These are phyloP conservation scores for Smallanthus sonchifolius DNA, from an alignment of 129 eudicot species.

Conservation along the genomic window DNA sequence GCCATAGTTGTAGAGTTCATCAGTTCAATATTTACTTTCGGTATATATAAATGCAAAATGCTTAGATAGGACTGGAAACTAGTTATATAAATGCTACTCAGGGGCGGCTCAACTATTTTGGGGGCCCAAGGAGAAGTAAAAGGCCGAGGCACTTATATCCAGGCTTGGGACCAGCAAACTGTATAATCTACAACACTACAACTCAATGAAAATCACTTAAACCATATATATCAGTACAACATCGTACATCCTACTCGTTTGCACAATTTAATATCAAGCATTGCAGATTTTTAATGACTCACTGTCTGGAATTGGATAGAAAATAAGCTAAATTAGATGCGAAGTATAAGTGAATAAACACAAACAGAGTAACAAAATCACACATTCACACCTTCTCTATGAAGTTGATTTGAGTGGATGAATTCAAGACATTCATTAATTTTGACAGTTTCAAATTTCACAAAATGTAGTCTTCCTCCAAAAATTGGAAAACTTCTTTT, in stretches of 20 bases:
- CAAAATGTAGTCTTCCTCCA: slow-evolving; percentile 97
- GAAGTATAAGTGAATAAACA: neutral
- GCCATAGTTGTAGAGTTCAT: neutral
- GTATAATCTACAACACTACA: too few relatives aligned
- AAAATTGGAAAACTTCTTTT: slow-evolving; percentile 77
- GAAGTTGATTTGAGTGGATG: slow-evolving; percentile 88
- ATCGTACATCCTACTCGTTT: too few relatives aligned
- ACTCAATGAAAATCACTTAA: too few relatives aligned
- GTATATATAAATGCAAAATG: neutral
- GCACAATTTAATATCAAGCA: too few relatives aligned
- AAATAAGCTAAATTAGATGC: neutral
- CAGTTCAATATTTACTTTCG: neutral
- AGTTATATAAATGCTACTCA: too few relatives aligned
- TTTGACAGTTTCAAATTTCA: slow-evolving; percentile 84
- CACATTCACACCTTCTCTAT: slow-evolving; percentile 66
- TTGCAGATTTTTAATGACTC: neutral
- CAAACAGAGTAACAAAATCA: slow-evolving; percentile 7
- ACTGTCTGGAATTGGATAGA: slow-evolving; percentile 31
- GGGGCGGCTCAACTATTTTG: too few relatives aligned
- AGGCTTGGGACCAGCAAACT: too few relatives aligned
- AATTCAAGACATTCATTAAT: slow-evolving; percentile 90
- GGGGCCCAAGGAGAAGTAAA: too few relatives aligned
- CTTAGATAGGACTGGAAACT: neutral
- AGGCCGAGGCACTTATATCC: too few relatives aligned
- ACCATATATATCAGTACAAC: too few relatives aligned